Percentiles rank a stretch among this genome's conserved stretches.
Evolutionary conservation across 805 yeast genomes (phyloP).

Genomic region (Hanseniaspora taiwanica): DNA sequence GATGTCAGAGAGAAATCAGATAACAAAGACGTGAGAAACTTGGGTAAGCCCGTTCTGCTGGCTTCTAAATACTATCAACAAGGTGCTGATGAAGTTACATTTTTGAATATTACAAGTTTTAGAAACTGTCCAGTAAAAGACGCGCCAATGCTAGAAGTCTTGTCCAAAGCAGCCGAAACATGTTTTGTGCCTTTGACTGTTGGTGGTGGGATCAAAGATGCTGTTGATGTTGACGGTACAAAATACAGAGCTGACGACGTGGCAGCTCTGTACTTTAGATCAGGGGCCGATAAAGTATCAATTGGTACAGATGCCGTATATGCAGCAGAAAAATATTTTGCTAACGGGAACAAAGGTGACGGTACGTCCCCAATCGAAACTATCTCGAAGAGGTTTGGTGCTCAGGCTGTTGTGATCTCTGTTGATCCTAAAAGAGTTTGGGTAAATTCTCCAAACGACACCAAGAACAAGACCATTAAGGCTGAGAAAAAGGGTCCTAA

Average conservation of each 20-base stretch:
- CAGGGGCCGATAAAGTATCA: conserved; percentile 97
- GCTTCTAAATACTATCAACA: conserved; percentile 83
- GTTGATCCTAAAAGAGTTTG: conserved; percentile 94
- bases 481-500: conserved; percentile 70
- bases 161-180: conserved; percentile 69
- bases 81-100: conserved; percentile 96
- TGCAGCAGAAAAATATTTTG: conserved; percentile 76
- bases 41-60: conserved; percentile 92
- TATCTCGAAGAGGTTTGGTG: conserved; percentile 83
- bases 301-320: conserved; percentile 95
- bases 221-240: conserved; percentile 74
- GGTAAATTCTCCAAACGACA: conserved; percentile 38
- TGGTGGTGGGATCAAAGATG: conserved; percentile 95
- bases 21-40: conserved; percentile 57
- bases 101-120: conserved; percentile 88
- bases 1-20: conserved; percentile 78
- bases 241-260: conserved; percentile 74
- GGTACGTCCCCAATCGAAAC: conserved; percentile 89
- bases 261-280: conserved; percentile 80
- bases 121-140: conserved; percentile 87
- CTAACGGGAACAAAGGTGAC: conserved; percentile 38
- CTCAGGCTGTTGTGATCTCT: conserved; percentile 94
- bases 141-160: conserved; percentile 89
- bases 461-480: conserved; percentile 47
- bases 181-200: conserved; percentile 95